Evolutionary conservation across 139 green algal species (phyloP), one percentile per base, ranked within the genome.

Genomic region (Closterium sp.): DNA sequence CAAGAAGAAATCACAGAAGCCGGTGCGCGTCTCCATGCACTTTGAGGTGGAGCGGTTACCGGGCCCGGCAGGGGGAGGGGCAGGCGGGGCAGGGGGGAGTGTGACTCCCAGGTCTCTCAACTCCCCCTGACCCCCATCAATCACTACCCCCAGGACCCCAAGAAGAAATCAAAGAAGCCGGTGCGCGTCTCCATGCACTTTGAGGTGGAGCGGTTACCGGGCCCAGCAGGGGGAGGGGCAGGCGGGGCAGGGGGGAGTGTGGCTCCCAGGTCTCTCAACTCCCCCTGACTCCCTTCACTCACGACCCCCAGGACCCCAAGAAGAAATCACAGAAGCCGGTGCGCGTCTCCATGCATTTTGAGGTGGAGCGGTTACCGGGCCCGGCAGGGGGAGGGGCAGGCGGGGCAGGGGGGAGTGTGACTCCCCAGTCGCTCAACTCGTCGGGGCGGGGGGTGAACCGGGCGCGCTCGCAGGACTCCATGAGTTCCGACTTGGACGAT

Each of bases 1-100:
- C 16, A 93, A 93, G n/a, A 88, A 88, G 91, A 93, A 93, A 36
- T 32, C 86, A 3, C 91, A 93, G 38, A 93, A 93, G 91, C 88
- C 91, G 28, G 91, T 93, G 19, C 87, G 91, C n/a, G 91, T 89
- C 12, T 85, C 35, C 19, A 94, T 94, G 91, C 32, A 34, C 16
- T 93, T 94, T 34, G 88, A 93, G 91, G 81, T 93, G 16, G 90
- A 93, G 38, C 1, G 90, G 6, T 23, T 93, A 31, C 81, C 81
- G 6, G 81, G 81, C 16, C 16, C 81, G 81, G 81, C 81, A 86
- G n/a, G 16, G 81, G 81, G n/a, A 23, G 81, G 8, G 25, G n/a
- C 81, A 86, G n/a, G n/a, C n/a, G n/a, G n/a, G n/a, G 81, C 81
- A 23, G 81, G 81, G 21, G 30, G n/a, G 16, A 32, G n/a, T 32